Evolutionary conservation across 2,329 filamentous ascomycete species (phyloP).

Genomic region (Beauveria sp.): DNA sequence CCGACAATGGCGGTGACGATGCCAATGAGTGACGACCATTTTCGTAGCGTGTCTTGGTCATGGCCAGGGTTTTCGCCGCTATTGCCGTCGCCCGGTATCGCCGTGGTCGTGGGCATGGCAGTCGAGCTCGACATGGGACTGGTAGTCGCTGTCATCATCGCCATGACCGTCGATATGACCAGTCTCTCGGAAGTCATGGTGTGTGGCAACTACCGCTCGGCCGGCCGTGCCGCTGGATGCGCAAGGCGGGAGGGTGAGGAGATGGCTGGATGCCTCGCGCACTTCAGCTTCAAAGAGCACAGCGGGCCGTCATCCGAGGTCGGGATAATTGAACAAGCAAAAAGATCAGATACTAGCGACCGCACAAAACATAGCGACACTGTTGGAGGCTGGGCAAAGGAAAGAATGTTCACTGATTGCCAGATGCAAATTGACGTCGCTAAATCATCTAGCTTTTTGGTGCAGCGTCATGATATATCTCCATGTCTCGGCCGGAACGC

Average conservation of each 20-base stretch:
- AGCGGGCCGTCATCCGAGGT: background rate
- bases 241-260: background rate
- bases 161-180: background rate
- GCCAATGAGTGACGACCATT: conserved; percentile 92
- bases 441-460: background rate
- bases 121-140: background rate
- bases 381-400: background rate
- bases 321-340: background rate
- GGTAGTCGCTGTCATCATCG: background rate
- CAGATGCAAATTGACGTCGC: background rate
- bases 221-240: background rate
- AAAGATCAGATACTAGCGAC: background rate
- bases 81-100: conserved; percentile 12
- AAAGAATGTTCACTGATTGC: background rate
- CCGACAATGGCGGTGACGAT: conserved; percentile 88
- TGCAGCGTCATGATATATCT: background rate
- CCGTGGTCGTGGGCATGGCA: background rate
- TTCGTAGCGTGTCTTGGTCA: conserved; percentile 43
- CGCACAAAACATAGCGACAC: background rate
- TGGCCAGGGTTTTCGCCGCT: conserved; percentile 19
- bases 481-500: background rate
- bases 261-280: background rate
- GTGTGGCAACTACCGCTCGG: background rate
- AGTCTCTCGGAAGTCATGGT: background rate
- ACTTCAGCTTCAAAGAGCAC: background rate